A percentile compares a stretch with the other conserved stretches of the same genome.
phyloP scores from a whole-genome alignment of 2,329 filamentous ascomycete species.

The Fusarium vanettenii region DNA sequence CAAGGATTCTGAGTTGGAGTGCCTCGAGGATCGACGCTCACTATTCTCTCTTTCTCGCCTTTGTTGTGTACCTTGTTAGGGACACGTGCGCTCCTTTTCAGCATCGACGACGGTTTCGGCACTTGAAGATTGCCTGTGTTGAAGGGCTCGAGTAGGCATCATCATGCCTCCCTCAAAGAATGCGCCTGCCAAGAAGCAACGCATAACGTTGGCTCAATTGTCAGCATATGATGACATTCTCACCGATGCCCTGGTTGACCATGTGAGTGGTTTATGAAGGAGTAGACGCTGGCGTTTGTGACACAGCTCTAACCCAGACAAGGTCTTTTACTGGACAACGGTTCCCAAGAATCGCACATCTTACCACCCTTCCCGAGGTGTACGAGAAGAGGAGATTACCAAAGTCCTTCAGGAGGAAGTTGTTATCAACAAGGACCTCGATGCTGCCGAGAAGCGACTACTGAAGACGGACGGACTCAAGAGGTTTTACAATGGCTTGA shows the following conservation, averaged over 20 bases:
- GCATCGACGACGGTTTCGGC: conserved; percentile 2
- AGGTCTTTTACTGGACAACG: conserved; percentile 97
- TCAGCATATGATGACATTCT: conserved; percentile 95
- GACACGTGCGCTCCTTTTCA: conserved; percentile 39
- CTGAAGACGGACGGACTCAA: conserved; percentile 78
- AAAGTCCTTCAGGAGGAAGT: conserved; percentile 73
- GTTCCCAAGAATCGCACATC: conserved; percentile 94
- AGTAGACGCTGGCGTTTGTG: conserved; percentile 2
- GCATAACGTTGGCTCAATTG: conserved; percentile 86
- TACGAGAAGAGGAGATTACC: conserved; percentile 73
- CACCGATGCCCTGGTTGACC: conserved; percentile 94
- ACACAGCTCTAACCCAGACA: conserved; percentile 35
- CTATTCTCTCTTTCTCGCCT: conserved; percentile 27
- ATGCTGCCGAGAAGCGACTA: conserved; percentile 77
- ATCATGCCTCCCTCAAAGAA: conserved; percentile 53
- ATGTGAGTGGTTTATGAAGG: conserved; percentile 69
- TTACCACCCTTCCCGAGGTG: conserved; percentile 84
- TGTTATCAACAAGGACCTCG: conserved; percentile 78
- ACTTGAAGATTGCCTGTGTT: neutral
- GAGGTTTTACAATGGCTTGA: conserved; percentile 76
- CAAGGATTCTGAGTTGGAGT: conserved; percentile 1
- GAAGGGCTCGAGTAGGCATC: conserved; percentile 3
- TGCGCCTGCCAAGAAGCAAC: conserved; percentile 68
- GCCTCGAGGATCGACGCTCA: conserved; percentile 18
- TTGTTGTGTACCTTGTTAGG: conserved; percentile 17